Percentiles rank a stretch among this genome's conserved stretches.
Conservation (phyloP, 208 protist species). For the Wallacemonas sp. region DNA sequence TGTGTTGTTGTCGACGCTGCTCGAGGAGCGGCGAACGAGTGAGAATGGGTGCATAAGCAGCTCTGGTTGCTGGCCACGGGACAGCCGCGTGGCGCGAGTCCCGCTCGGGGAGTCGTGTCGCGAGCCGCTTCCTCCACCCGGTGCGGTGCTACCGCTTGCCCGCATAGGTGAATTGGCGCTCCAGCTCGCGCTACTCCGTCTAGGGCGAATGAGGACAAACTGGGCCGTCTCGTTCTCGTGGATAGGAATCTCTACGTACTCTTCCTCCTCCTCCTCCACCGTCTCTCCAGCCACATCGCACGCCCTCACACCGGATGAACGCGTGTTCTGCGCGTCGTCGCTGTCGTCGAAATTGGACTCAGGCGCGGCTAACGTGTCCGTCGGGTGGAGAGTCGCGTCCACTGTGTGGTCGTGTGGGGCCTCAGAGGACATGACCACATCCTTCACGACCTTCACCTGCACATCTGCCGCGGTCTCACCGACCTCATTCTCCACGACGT, state of each 20-base stretch:
- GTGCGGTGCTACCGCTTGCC: background rate
- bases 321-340: too few species aligned
- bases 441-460: background rate
- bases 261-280: background rate
- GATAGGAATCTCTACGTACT: conserved; percentile 9
- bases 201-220: background rate
- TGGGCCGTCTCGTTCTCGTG: conserved; percentile 5
- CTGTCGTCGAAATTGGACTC: too few species aligned
- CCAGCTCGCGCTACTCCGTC: background rate
- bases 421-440: background rate
- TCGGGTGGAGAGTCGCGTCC: background rate
- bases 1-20: conserved; percentile 3
- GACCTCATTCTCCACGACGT: background rate
- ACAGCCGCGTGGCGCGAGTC: background rate
- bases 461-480: background rate
- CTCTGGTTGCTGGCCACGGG: background rate
- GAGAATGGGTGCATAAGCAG: background rate
- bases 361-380: background rate
- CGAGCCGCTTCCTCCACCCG: background rate
- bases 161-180: conserved; percentile 4
- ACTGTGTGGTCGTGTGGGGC: background rate
- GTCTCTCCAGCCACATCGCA: background rate
- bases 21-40: conserved; percentile 8
- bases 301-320: background rate
- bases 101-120: background rate